phyloP scores from a whole-genome alignment of 129 eudicot genomes.

The Flaveria brownii region DNA sequence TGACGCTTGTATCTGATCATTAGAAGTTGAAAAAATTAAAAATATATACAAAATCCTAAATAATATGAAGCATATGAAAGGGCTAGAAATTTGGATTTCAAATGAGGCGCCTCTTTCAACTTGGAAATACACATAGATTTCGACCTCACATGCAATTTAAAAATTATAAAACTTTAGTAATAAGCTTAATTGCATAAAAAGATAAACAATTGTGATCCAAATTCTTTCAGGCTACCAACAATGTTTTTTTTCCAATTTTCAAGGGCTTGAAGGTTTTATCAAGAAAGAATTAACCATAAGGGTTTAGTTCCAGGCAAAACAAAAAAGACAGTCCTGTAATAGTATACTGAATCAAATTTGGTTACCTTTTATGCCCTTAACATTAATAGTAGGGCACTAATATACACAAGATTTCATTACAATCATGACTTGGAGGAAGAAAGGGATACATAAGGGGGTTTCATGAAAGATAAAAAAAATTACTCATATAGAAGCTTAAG shows the following conservation, averaged over 20 bases:
- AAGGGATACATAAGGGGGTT: background rate
- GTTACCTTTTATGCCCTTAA: background rate
- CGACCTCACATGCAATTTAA: background rate
- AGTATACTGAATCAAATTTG: background rate
- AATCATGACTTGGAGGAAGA: background rate
- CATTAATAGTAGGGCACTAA: background rate
- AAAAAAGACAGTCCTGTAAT: background rate
- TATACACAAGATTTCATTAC: background rate
- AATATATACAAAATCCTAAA: background rate
- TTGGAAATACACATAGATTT: background rate
- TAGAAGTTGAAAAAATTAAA: background rate
- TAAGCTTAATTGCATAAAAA: background rate
- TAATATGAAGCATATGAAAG: background rate
- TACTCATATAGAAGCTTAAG: background rate
- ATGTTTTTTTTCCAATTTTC: background rate
- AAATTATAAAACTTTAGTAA: background rate
- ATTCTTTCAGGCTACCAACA: background rate
- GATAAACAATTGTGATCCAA: background rate
- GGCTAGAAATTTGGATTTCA: background rate
- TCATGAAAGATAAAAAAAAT: background rate
- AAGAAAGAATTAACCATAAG: background rate
- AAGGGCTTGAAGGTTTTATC: background rate
- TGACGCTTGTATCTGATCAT: background rate
- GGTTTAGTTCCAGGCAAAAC: background rate
- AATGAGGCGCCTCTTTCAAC: background rate